These are phyloP conservation scores for Rubus idaeus DNA, from an alignment of 306 rosid genomes.

Conservation along the genomic window DNA sequence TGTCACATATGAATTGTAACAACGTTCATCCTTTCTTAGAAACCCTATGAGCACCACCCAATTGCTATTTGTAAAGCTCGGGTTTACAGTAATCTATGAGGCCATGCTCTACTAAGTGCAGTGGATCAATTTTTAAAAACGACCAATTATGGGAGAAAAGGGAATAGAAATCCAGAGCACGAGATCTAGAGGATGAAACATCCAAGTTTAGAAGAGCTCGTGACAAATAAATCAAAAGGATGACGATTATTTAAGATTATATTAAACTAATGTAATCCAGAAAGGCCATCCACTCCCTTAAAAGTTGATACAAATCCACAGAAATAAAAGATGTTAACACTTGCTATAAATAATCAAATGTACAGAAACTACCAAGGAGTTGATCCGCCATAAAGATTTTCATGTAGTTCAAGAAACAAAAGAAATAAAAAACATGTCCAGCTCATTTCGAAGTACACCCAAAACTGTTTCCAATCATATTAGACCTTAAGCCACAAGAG, in stretches of 20 bases:
- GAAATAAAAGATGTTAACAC: background rate
- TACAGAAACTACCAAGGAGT: background rate
- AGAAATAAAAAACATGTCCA: constrained; percentile 14
- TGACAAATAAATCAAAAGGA: background rate
- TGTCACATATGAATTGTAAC: too few species aligned
- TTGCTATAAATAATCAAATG: background rate
- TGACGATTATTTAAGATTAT: background rate
- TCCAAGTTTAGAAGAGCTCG: background rate
- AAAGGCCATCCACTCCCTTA: background rate
- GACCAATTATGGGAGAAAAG: too few species aligned
- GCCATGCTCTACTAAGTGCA: too few species aligned
- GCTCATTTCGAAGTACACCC: constrained; percentile 24
- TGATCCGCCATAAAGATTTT: background rate
- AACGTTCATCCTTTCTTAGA: too few species aligned
- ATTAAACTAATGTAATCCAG: background rate
- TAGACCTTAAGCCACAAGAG: constrained; percentile 66
- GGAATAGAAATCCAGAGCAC: too few species aligned
- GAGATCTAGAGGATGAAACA: background rate
- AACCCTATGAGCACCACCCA: too few species aligned
- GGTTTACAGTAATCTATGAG: too few species aligned
- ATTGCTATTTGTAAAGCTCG: too few species aligned
- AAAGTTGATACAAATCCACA: background rate
- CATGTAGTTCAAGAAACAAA: constrained; percentile 18
- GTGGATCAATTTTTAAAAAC: too few species aligned
- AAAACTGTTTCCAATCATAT: constrained; percentile 22